A percentile compares a stretch with the other conserved stretches of the same genome.
These are phyloP conservation scores for Aurinia saxatilis DNA, from an alignment of 345 rosid species.

Conservation along the genomic window DNA sequence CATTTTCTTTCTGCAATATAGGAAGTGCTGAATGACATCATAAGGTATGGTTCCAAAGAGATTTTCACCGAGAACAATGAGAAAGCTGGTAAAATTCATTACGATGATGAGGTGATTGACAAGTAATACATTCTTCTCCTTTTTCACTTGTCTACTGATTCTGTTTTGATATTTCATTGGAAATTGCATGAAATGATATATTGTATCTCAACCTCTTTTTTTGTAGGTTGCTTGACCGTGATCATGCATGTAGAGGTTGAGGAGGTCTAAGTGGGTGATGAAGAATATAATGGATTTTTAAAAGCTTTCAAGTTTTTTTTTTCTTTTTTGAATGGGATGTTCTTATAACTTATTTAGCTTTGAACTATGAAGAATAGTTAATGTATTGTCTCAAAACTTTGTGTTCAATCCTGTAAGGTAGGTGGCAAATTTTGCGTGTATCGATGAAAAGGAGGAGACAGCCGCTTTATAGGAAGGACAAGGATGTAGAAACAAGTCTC, in stretches of 20 bases:
- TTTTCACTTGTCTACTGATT: too few species aligned
- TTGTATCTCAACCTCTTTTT: background rate
- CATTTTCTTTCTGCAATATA: too few species aligned
- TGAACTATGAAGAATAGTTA: background rate
- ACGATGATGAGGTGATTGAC: too few species aligned
- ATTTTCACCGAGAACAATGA: conserved; percentile 65
- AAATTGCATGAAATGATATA: too few species aligned
- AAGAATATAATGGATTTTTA: too few species aligned
- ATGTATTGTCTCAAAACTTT: too few species aligned
- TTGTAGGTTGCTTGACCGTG: conserved; percentile 79
- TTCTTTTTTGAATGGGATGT: background rate
- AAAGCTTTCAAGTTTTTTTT: conserved; percentile 86
- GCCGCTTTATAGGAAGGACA: conserved; percentile 47
- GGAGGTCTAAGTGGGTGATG: conserved; percentile 58
- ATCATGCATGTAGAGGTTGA: conserved; percentile 54
- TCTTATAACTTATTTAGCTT: background rate
- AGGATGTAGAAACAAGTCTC: conserved; percentile 35
- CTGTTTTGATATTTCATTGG: too few species aligned
- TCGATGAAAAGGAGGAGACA: conserved; percentile 62
- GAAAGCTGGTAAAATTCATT: too few species aligned
- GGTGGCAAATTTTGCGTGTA: conserved; percentile 86
- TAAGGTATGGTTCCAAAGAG: conserved; percentile 85
- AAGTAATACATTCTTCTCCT: too few species aligned
- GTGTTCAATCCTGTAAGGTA: background rate
- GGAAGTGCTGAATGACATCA: conserved; percentile 86